Evolutionary conservation across 2,329 filamentous ascomycete genomes (phyloP).

Genomic region (Fusarium sarcochroum): DNA sequence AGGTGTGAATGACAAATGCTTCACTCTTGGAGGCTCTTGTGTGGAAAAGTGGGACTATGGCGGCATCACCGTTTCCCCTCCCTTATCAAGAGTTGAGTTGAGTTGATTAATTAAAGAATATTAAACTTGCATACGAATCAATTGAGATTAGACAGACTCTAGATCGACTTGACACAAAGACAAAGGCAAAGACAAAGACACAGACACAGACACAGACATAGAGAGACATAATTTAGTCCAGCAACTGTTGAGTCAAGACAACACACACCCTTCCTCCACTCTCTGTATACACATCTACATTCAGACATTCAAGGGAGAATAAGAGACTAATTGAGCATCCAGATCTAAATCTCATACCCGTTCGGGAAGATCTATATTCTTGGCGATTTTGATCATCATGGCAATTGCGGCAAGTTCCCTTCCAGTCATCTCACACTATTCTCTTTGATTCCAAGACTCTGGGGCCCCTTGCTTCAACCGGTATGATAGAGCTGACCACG

Average conservation of each 20-base stretch:
- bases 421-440: not conserved
- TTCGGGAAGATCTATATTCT: constrained; percentile 12
- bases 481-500: constrained; percentile 28
- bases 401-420: constrained; percentile 46
- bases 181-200: not conserved
- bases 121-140: not conserved
- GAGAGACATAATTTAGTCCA: constrained; percentile 5
- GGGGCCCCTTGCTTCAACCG: constrained; percentile 33
- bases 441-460: not conserved
- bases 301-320: constrained; percentile 18
- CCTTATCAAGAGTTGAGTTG: not conserved
- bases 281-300: not conserved
- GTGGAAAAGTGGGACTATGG: constrained; percentile 46
- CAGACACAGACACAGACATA: not conserved
- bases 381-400: constrained; percentile 36
- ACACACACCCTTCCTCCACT: not conserved
- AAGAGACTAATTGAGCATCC: constrained; percentile 4
- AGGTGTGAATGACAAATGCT: constrained; percentile 34
- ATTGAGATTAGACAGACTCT: not conserved
- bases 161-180: constrained; percentile 10
- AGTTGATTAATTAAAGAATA: not conserved
- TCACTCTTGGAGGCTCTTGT: constrained; percentile 15
- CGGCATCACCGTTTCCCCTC: constrained; percentile 42
- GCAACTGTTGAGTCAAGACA: constrained; percentile 7
- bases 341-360: constrained; percentile 20